A percentile compares a stretch with the other conserved stretches of the same genome.
Evolutionary conservation across 2,329 filamentous ascomycete genomes (phyloP).

Genomic region (Colletotrichum sojae): DNA sequence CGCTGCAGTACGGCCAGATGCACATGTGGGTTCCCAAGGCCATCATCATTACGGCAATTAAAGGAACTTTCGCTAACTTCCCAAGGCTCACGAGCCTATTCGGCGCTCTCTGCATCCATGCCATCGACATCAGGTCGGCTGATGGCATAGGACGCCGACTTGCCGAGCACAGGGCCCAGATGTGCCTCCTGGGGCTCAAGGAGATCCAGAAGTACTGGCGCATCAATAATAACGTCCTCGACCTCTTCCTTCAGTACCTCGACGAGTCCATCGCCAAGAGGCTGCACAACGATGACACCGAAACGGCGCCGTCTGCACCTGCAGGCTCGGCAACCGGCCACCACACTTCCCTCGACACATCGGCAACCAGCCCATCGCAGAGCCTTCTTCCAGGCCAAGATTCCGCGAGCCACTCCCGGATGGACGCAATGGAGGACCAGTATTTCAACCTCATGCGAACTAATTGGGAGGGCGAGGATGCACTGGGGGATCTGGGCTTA

Average conservation of each 20-base stretch:
- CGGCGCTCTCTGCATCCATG: slow-evolving; percentile 55
- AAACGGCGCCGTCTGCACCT: slow-evolving; percentile 17
- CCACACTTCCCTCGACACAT: slow-evolving; percentile 21
- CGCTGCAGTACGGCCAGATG: slow-evolving; percentile 54
- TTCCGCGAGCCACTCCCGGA: slow-evolving; percentile 31
- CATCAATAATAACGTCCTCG: slow-evolving; percentile 56
- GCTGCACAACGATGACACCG: slow-evolving; percentile 44
- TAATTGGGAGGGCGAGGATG: slow-evolving; percentile 54
- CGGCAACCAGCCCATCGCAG: not conserved
- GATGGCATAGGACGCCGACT: slow-evolving; percentile 51
- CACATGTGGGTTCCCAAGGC: slow-evolving; percentile 48
- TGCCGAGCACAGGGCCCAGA: slow-evolving; percentile 54
- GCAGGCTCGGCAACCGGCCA: not conserved
- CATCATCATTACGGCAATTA: not conserved
- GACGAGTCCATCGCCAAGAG: slow-evolving; percentile 55
- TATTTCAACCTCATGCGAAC: slow-evolving; percentile 52
- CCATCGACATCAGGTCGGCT: slow-evolving; percentile 52
- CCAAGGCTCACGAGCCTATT: slow-evolving; percentile 54
- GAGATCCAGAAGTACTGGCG: slow-evolving; percentile 58
- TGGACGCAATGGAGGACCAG: slow-evolving; percentile 51
- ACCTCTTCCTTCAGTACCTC: slow-evolving; percentile 55
- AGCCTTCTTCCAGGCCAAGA: not conserved
- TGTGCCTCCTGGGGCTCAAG: slow-evolving; percentile 54
- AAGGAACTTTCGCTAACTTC: not conserved
- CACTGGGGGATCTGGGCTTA: slow-evolving; percentile 51